Base-by-base conservation (phyloP, 768 basidiomycete species). In the Phanerodontia chrysosporium region DNA sequence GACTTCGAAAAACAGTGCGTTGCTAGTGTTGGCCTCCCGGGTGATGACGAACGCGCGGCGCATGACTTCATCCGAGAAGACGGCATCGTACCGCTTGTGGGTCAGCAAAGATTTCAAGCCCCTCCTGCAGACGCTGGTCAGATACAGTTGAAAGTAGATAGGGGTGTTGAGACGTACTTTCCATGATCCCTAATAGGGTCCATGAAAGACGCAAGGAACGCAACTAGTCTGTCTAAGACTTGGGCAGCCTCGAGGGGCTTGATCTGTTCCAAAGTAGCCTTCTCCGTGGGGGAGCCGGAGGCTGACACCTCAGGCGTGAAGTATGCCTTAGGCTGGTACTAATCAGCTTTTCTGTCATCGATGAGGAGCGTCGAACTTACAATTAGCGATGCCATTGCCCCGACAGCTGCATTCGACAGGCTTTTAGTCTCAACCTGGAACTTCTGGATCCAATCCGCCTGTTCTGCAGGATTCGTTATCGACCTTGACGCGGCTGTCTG, bases 301-400 rank as follows among this genome's bases (percentile, higher is more conserved):
- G 62, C 62, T 1, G 80, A 73, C 27, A 75, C 66, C 27, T 89
- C 85, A 6, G 82, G 78, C 25, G 85, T 83, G 62, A 85, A 89
- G 66, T 89, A 89, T 1, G 90, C 89, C 58, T 85, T 92, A 76
- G 83, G 83, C 93, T 96, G 83, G 93, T 95, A 67, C 21, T 1
- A 18, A 18, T 18, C 44, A 57, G 25, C 13, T n/a, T 30, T n/a
- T 42, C 10, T 45, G n/a, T 4, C 21, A 55, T 63, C 28, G 65
- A 58, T n/a, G 30, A 32, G 13, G 35, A 22, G 36, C 24, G 36
- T 49, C 28, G 16, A 21, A 86, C 94, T 75, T 66, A 96, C 94
- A 68, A 89, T 90, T 60, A 96, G 80, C 9, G 92, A 84, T n/a
- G 91, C 84, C 74, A 96, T 75, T 2, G 95, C 91, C 39, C 92